Percentiles rank a stretch among this genome's conserved stretches.
These are phyloP conservation scores for Cryoendolithus antarcticus DNA, from an alignment of 2,329 filamentous ascomycete species.

Conservation along the genomic window DNA sequence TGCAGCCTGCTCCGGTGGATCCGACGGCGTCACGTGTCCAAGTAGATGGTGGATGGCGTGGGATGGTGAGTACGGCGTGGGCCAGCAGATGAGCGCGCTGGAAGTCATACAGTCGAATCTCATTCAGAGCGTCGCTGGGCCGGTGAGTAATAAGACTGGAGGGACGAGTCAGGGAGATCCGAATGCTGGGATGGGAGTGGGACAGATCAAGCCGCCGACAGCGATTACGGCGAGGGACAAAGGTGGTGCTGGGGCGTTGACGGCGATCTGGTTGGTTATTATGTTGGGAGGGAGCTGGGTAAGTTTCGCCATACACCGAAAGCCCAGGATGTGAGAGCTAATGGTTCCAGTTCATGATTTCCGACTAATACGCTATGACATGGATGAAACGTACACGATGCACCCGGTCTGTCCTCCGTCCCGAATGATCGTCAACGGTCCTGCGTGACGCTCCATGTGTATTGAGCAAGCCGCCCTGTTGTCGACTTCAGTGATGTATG, in stretches of 20 bases:
- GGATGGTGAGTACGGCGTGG: conserved; percentile 37
- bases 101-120: conserved; percentile 34
- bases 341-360: too few relatives aligned
- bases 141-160: conserved; percentile 36
- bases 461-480: too few relatives aligned
- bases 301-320: neutral
- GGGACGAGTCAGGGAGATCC: conserved; percentile 37
- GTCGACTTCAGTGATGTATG: too few relatives aligned
- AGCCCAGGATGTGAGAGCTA: too few relatives aligned
- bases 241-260: conserved; percentile 56
- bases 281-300: conserved; percentile 4
- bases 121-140: conserved; percentile 22
- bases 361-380: too few relatives aligned
- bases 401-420: too few relatives aligned
- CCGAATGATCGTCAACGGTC: too few relatives aligned
- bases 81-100: conserved; percentile 43
- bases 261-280: conserved; percentile 38
- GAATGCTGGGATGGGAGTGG: conserved; percentile 26
- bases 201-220: conserved; percentile 12
- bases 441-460: too few relatives aligned
- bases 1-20: conserved; percentile 38
- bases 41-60: conserved; percentile 29
- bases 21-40: conserved; percentile 32
- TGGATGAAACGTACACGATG: too few relatives aligned
- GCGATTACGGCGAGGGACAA: conserved; percentile 46